Base-by-base conservation (phyloP, 176 grass and related monocot species). In the Carex parvula region DNA sequence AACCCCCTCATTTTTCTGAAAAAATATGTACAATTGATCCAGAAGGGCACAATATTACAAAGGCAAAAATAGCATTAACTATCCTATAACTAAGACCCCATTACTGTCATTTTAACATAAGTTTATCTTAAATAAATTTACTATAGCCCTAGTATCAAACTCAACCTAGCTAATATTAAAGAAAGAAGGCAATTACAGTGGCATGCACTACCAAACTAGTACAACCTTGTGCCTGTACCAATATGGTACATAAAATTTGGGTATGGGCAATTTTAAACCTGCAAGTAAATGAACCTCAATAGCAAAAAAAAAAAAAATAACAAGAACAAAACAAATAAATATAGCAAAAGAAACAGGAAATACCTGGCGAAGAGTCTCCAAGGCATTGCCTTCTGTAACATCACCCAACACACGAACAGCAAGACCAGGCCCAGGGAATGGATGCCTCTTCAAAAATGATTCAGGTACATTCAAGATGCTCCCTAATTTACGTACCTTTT, bases 351-450 rank as follows among this genome's bases (percentile, higher is more conserved):
- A 66, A 33, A 44, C 33, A 15, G 32, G 50, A 64, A 55, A 55
- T 66, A 97, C 92, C 92, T 97, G 92, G 68, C 90, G 92, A 79
- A 97, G 90, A 85, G 89, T 87, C 69, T 97, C 92, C 80, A 97
- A 87, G 52, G 90, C 92, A 79, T 94, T 92, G 88, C 94, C 94
- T 88, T 91, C 60, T 35, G 90, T 97, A 74, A 97, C 94, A 92
- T 97, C 94, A 39, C 94, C 94, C 54, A 94, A 44, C 22, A 97
- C 89, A 63, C 92, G 90, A 50, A 97, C 90, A 41, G 92, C 94
- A 86, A 97, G 94, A 79, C 94, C 94, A 81, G 94, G 92, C 42
- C 94, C 94, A 89, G 94, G 92, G 88, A 97, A 97, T 55, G 94
- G 94, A 64, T 97, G 94, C 5, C 94, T 85, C 88, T 91, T 97